phyloP scores from a whole-genome alignment of 192 early-diverging fungal species.

The Coemansia sp. region DNA sequence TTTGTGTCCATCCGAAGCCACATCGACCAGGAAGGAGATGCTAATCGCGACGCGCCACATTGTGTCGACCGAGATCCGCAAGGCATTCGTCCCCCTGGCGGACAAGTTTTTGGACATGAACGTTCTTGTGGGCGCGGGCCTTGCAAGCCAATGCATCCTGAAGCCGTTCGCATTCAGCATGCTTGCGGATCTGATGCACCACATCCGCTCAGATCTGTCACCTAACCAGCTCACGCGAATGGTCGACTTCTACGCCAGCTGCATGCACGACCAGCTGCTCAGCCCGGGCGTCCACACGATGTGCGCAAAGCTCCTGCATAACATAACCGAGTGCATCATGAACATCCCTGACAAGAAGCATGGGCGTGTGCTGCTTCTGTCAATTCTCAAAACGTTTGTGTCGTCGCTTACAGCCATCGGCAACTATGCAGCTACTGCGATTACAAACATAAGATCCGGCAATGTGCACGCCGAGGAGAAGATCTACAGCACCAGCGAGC shows the following conservation, averaged over 20 bases:
- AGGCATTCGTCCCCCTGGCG: constrained; percentile 87
- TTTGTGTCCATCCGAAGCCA: constrained; percentile 91
- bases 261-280: constrained; percentile 90
- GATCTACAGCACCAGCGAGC: constrained; percentile 37
- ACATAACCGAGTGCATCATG: constrained; percentile 85
- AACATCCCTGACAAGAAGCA: constrained; percentile 63
- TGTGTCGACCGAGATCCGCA: constrained; percentile 87
- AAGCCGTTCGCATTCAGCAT: constrained; percentile 92
- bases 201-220: constrained; percentile 84
- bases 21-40: constrained; percentile 92
- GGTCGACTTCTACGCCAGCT: constrained; percentile 88
- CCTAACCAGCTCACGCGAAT: constrained; percentile 77
- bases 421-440: constrained; percentile 27
- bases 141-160: constrained; percentile 90
- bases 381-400: constrained; percentile 85
- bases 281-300: constrained; percentile 93
- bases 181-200: constrained; percentile 94
- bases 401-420: constrained; percentile 51
- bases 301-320: constrained; percentile 91
- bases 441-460: constrained; percentile 28
- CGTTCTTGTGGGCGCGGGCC: constrained; percentile 88
- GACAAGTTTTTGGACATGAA: constrained; percentile 92
- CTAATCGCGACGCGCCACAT: constrained; percentile 94
- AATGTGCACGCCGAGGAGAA: constrained; percentile 34
- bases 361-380: constrained; percentile 71